A percentile compares a stretch with the other conserved stretches of the same genome.
phyloP scores from a whole-genome alignment of 805 yeast species.

The Metschnikowia santaceciliae region DNA sequence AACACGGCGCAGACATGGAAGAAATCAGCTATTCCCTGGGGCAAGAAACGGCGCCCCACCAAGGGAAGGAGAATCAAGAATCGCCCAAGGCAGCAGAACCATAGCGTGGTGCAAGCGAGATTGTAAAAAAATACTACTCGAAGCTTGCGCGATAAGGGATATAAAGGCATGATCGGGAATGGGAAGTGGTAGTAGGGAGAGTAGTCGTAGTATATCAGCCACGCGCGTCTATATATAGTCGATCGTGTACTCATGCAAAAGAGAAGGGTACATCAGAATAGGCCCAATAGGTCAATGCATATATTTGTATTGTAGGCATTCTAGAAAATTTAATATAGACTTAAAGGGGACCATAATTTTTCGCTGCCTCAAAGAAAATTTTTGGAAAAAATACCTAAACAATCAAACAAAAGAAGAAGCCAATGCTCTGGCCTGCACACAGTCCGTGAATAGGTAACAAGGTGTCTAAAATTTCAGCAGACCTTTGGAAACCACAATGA shows the following conservation, averaged over 20 bases:
- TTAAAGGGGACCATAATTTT: too few relatives aligned
- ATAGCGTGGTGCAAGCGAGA: conserved; percentile 36
- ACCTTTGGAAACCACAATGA: conserved; percentile 5
- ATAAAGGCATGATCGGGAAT: conserved; percentile 27
- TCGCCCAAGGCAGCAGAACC: conserved; percentile 48
- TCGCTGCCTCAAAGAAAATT: too few relatives aligned
- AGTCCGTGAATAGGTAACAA: not conserved
- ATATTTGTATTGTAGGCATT: too few relatives aligned
- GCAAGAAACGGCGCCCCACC: conserved; percentile 60
- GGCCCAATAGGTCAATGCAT: not conserved
- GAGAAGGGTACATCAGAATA: not conserved
- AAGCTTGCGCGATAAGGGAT: conserved; percentile 33
- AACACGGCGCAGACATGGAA: conserved; percentile 40
- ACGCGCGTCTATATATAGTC: not conserved
- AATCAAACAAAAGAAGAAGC: not conserved
- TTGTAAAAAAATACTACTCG: conserved; percentile 34
- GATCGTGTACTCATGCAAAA: not conserved
- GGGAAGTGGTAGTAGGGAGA: not conserved
- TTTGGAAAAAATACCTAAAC: too few relatives aligned
- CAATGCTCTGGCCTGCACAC: not conserved
- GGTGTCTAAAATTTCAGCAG: not conserved
- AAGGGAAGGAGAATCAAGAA: conserved; percentile 53
- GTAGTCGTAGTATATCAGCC: not conserved
- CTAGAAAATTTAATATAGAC: too few relatives aligned
- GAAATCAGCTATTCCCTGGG: conserved; percentile 71